Evolutionary conservation across 768 basidiomycete genomes (phyloP), one percentile per base, ranked within the genome.

Genomic region (Boletus barrowsii): DNA sequence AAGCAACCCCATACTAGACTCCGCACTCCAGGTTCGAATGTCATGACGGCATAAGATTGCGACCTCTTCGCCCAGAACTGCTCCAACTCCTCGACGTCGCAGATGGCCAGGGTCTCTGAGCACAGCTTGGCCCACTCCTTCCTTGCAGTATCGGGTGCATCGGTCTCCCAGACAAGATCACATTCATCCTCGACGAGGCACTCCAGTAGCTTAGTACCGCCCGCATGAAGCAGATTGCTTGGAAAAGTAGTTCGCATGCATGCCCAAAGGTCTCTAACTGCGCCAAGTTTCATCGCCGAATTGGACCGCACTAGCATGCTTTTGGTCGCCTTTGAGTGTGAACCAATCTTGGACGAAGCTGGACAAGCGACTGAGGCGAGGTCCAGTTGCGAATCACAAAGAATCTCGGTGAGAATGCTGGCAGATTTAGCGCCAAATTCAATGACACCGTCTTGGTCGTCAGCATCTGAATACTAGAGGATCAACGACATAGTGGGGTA

Each of bases 71-170:
- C 42, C 84, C 85, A 87, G 64, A 89, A 88, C 29, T 66, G 73
- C 48, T 73, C 69, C 55, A 86, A 57, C n/a, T 73, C 69, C 8
- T 77, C 73, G 4, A 68, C 58, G 46, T 82, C 80, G 53, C 80
- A 82, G 18, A 76, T 67, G 10, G 75, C 68, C 30, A 81, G 55
- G 8, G 79, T 74, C 48, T 87, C 84, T 10, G 82, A 76, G 54
- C 83, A 86, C 0, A 90, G 65, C 15, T 63, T 69, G 3, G 82
- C 78, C 89, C 89, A 91, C 37, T 79, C 73, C 17, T 66, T 69
- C 45, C 79, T 75, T 11, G 83, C 77, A 30, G 75, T 69, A 36
- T 79, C 73, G 3, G 73, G 70, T 17, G 70, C 63, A 39, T 77
- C 76, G 18, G 76, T 72, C 46, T 76, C 74, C 54, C 68, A 71